These are phyloP conservation scores for Lotmaria passim DNA, from an alignment of 208 protist genomes.

Conservation along the genomic window DNA sequence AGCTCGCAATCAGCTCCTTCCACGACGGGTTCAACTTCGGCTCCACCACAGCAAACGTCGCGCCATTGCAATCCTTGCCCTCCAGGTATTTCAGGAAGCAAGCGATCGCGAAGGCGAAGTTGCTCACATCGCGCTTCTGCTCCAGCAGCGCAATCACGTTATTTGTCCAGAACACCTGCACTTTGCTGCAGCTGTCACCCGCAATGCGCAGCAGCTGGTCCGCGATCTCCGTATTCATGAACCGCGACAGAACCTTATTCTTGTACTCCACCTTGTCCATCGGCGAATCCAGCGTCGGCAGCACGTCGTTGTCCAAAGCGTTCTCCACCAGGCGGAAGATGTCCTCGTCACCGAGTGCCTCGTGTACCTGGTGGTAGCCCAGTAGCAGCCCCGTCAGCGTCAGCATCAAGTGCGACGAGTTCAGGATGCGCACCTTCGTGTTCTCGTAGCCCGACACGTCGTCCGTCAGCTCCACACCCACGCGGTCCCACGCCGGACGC, in stretches of 20 bases:
- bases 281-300: constrained; percentile 38
- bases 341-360: constrained; percentile 38
- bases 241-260: constrained; percentile 40
- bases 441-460: constrained; percentile 44
- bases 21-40: constrained; percentile 34
- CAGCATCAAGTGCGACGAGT: constrained; percentile 48
- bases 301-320: constrained; percentile 31
- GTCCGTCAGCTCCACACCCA: constrained; percentile 38
- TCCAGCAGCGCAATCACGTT: constrained; percentile 29
- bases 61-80: constrained; percentile 36
- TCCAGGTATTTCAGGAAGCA: constrained; percentile 43
- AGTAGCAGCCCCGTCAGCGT: constrained; percentile 41
- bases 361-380: constrained; percentile 39
- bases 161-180: constrained; percentile 49
- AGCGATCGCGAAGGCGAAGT: constrained; percentile 41
- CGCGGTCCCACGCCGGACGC: constrained; percentile 43
- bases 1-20: constrained; percentile 29
- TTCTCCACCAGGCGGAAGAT: constrained; percentile 36
- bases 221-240: constrained; percentile 39
- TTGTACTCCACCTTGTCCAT: constrained; percentile 48
- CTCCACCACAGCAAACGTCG: constrained; percentile 36
- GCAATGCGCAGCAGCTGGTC: constrained; percentile 50
- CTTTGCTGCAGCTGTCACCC: constrained; percentile 49
- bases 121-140: constrained; percentile 20
- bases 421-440: constrained; percentile 51